These are phyloP conservation scores for Citeromyces matritensis DNA, from an alignment of 805 yeast genomes.

Conservation along the genomic window DNA sequence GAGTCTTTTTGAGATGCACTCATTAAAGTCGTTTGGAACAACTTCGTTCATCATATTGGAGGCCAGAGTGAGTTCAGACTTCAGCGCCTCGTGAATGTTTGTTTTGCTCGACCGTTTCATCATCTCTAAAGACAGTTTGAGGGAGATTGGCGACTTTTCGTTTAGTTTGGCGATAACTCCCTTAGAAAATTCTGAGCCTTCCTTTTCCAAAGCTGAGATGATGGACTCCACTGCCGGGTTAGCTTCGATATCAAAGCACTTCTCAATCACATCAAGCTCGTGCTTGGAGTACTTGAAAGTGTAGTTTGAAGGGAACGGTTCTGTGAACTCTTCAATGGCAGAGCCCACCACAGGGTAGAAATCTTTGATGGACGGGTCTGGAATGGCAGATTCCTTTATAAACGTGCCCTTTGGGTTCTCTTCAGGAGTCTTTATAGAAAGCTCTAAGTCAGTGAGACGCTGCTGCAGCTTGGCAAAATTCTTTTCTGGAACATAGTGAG, in stretches of 20 bases:
- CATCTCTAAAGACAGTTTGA: constrained; percentile 57
- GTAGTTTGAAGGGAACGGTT: constrained; percentile 48
- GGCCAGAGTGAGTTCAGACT: constrained; percentile 63
- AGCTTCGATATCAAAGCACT: constrained; percentile 36
- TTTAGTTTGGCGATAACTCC: constrained; percentile 38
- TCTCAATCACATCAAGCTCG: constrained; percentile 51
- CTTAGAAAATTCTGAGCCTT: constrained; percentile 53
- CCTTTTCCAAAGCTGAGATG: constrained; percentile 31
- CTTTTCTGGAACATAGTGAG: constrained; percentile 70
- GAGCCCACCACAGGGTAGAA: constrained; percentile 45
- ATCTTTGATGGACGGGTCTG: constrained; percentile 17
- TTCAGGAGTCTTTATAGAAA: constrained; percentile 1
- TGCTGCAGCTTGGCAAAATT: constrained; percentile 45
- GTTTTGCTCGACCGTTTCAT: constrained; percentile 44
- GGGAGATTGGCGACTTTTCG: constrained; percentile 64
- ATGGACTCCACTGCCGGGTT: constrained; percentile 35
- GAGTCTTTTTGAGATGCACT: constrained; percentile 35
- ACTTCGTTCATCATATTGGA: constrained; percentile 52
- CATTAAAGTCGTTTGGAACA: constrained; percentile 27
- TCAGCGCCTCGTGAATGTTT: constrained; percentile 50
- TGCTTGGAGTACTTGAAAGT: constrained; percentile 39
- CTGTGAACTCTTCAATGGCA: constrained; percentile 68
- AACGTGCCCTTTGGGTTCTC: background rate
- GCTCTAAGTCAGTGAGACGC: constrained; percentile 49
- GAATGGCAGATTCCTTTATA: background rate